Percentiles rank a stretch among this genome's conserved stretches.
Conservation (phyloP, 1,284 basidiomycete species). For the Malassezia japonica region DNA sequence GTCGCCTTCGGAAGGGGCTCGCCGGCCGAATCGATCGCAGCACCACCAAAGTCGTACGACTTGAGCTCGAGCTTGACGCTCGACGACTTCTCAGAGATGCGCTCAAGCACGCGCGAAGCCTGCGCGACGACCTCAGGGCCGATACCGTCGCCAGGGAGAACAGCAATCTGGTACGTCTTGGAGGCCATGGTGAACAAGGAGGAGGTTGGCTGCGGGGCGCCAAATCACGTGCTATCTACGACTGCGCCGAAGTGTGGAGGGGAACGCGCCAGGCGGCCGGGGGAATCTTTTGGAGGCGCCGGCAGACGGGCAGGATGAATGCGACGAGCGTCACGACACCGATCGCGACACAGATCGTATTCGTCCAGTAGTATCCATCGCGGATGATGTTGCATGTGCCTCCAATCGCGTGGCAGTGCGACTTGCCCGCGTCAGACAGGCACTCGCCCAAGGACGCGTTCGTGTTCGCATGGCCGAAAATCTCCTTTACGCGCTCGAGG, state of each 20-base stretch:
- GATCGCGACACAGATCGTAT: conserved; percentile 64
- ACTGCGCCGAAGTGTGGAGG: background rate
- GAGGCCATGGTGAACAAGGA: conserved; percentile 1
- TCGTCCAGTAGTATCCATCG: conserved; percentile 88
- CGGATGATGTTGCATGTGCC: conserved; percentile 72
- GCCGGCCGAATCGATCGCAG: conserved; percentile 77
- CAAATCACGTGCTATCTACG: background rate
- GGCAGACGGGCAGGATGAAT: conserved; percentile 75
- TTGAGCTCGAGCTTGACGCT: conserved; percentile 62
- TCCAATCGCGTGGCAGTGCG: conserved; percentile 62
- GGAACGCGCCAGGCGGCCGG: conserved; percentile 33
- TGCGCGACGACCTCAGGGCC: conserved; percentile 89
- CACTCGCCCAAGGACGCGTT: conserved; percentile 24
- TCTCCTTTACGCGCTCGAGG: conserved; percentile 12
- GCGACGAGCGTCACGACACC: conserved; percentile 64
- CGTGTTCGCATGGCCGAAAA: conserved; percentile 2
- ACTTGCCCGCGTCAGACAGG: conserved; percentile 57
- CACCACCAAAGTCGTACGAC: conserved; percentile 73
- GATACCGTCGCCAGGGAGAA: conserved; percentile 93
- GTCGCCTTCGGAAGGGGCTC: conserved; percentile 77
- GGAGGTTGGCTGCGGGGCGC: background rate
- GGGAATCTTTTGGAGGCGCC: conserved; percentile 60
- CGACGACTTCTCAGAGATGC: conserved; percentile 58
- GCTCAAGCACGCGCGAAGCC: conserved; percentile 73
- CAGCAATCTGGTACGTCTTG: conserved; percentile 59